Conservation (phyloP, 805 yeast species). For the Nakazawaea pomicola region DNA sequence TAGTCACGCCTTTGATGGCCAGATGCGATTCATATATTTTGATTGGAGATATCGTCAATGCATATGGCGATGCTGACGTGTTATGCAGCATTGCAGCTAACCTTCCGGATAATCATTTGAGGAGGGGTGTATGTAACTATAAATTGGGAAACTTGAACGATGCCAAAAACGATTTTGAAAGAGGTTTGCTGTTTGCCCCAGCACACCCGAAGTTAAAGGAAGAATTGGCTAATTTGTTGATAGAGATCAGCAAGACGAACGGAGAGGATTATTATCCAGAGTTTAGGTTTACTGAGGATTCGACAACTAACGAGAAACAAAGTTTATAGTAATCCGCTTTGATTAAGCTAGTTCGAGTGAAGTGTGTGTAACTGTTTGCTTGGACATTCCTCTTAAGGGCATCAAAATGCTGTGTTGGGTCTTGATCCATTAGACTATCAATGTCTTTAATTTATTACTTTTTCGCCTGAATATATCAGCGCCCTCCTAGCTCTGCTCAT, state of each 20-base stretch:
- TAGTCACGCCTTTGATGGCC: conserved; percentile 60
- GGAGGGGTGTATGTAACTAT: conserved; percentile 61
- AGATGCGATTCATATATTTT: conserved; percentile 66
- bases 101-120: conserved; percentile 64
- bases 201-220: conserved; percentile 43
- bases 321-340: too few species aligned
- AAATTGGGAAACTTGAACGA: conserved; percentile 59
- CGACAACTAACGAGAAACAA: too few species aligned
- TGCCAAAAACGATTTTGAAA: conserved; percentile 63
- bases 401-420: too few species aligned
- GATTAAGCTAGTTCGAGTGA: too few species aligned
- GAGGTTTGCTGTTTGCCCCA: conserved; percentile 65
- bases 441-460: too few species aligned
- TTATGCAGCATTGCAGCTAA: conserved; percentile 52
- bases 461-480: too few species aligned
- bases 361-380: too few species aligned
- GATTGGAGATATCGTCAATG: conserved; percentile 48
- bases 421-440: too few species aligned
- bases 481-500: too few species aligned
- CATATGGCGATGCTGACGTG: conserved; percentile 66
- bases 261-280: conserved; percentile 37
- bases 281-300: conserved; percentile 1
- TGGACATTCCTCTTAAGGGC: too few species aligned
- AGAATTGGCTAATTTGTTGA: conserved; percentile 42
- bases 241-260: conserved; percentile 49